Evolutionary conservation across 805 yeast genomes (phyloP), one percentile per base, ranked within the genome.

Genomic region (Zygoascus bituminiphila): DNA sequence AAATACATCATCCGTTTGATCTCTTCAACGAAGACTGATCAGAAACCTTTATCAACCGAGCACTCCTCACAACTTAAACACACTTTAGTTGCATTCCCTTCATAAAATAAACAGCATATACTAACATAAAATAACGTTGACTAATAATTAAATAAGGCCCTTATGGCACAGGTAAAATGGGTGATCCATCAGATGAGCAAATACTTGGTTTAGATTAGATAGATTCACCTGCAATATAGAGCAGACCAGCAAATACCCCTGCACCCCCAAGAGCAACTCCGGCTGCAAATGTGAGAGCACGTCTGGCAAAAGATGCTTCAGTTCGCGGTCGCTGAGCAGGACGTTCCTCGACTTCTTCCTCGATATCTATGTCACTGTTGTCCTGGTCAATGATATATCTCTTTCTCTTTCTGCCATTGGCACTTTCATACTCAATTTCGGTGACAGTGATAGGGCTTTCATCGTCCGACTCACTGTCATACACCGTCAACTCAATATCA

Each of bases 331-430:
- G 20, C 8, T 35, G 37, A 21, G 23, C 3, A 26, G 42, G 26
- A 29, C 35, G 29, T 23, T 44, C 5, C 20, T 6, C n/a, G 20
- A 2, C 49, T 33, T 39, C 55, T 20, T 42, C 38, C 10, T 25
- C 47, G 14, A 46, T 44, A 7, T 42, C 37, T 36, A 26, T 39
- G 7, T 26, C 46, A 7, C 31, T 51, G 41, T 37, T 50, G 12
- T 44, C 48, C 17, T 46, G 45, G 17, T 46, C 56, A 29, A 48
- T 41, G 12, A 14, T 22, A 26, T 22, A 36, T 21, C 44, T 33
- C 15, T 31, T 38, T 25, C 48, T 19, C 45, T 31, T 36, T 29
- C 33, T 29, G 33, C 33, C 33, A 29, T 15, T 15, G n/a, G n/a
- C 33, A 15, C 33, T 29, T 12, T 29, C n/a, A 15, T 29, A 29